These are phyloP conservation scores for Phytophthora palmivora DNA, from an alignment of 352 stramenopile species.

Conservation along the genomic window DNA sequence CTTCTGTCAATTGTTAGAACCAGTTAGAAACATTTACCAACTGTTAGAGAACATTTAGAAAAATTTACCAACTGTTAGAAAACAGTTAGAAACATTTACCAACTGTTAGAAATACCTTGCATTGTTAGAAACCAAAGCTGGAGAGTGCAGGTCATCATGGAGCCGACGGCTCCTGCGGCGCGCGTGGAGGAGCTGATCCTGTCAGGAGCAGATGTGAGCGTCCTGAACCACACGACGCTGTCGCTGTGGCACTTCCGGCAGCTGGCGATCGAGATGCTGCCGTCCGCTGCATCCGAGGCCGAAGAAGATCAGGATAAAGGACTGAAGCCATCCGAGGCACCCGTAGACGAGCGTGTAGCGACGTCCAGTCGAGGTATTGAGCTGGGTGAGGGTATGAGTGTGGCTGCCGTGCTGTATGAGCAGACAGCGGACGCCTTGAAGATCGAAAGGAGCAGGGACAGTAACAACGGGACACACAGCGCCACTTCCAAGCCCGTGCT, in stretches of 20 bases:
- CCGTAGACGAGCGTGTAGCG: not conserved
- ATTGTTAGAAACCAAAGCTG: not conserved
- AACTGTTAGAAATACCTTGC: not conserved
- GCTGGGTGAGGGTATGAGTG: conserved; percentile 76
- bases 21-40: too few species aligned
- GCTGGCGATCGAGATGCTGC: conserved; percentile 58
- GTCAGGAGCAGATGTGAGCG: conserved; percentile 60
- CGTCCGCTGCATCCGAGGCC: conserved; percentile 12
- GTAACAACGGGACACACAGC: conserved; percentile 20
- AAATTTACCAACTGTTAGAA: too few species aligned
- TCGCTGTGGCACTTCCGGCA: conserved; percentile 87
- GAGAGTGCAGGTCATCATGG: conserved; percentile 33
- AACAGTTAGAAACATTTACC: too few species aligned
- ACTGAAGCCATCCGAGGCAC: conserved; percentile 7
- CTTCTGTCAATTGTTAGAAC: too few species aligned
- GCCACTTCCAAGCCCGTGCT: conserved; percentile 8
- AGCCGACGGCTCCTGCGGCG: conserved; percentile 20
- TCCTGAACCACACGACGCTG: conserved; percentile 78
- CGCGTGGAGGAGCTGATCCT: conserved; percentile 66
- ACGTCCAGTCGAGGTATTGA: conserved; percentile 33
- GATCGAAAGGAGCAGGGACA: too few species aligned
- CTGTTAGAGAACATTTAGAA: too few species aligned
- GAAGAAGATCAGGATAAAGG: conserved; percentile 25
- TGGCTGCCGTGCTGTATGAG: conserved; percentile 57
- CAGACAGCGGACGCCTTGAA: not conserved